Percentiles rank a stretch among this genome's conserved stretches.
These are phyloP conservation scores for Lachnellula arida DNA, from an alignment of 2,329 filamentous ascomycete species.

Conservation along the genomic window DNA sequence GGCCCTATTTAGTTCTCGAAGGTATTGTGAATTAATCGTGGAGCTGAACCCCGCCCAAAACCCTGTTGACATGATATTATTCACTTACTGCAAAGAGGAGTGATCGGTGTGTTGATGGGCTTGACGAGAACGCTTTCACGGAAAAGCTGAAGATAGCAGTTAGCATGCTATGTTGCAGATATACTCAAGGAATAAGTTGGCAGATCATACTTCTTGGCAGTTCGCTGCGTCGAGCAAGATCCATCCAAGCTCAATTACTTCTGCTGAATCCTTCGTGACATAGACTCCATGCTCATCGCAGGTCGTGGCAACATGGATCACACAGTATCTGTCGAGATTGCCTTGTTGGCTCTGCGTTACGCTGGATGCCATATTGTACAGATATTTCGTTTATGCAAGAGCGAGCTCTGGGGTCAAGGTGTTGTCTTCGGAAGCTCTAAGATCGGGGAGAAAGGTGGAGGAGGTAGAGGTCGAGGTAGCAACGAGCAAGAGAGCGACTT, in stretches of 20 bases:
- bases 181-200: constrained; percentile 2
- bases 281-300: constrained; percentile 99
- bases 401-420: constrained; percentile 50
- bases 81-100: constrained; percentile 93
- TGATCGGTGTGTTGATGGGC: constrained; percentile 97
- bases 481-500: constrained; percentile 42
- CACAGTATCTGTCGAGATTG: constrained; percentile 90
- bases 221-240: constrained; percentile 89
- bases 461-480: constrained; percentile 56
- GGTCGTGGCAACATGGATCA: constrained; percentile 97
- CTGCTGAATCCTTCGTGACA: constrained; percentile 97
- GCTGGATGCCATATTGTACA: constrained; percentile 57
- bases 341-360: constrained; percentile 49
- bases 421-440: constrained; percentile 65
- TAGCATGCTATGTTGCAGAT: constrained; percentile 14
- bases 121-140: constrained; percentile 96
- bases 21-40: constrained; percentile 1
- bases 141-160: constrained; percentile 60
- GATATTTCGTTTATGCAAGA: constrained; percentile 67
- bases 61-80: constrained; percentile 2
- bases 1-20: not conserved
- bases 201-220: constrained; percentile 75
- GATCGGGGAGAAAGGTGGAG: constrained; percentile 55
- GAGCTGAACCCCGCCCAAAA: not conserved
- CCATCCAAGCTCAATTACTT: constrained; percentile 99